Conservation (phyloP, 208 protist genomes). For the Strigomonas galati region DNA sequence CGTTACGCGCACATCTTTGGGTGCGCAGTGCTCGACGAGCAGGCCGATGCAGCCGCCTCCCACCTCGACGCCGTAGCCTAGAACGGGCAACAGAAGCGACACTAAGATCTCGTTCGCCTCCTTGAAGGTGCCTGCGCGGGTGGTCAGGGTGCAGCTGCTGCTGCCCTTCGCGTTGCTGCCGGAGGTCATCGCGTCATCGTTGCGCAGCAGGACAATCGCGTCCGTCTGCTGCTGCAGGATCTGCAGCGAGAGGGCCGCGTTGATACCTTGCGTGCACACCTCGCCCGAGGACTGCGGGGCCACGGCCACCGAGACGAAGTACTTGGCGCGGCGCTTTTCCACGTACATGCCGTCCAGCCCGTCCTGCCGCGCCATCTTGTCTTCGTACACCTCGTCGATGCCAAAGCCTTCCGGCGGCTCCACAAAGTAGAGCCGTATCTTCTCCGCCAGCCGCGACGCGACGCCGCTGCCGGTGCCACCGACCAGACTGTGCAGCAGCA, state of each 20-base stretch:
- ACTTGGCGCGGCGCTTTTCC: conserved; percentile 61
- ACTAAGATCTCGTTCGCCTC: conserved; percentile 83
- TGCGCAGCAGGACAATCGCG: conserved; percentile 73
- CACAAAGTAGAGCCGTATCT: conserved; percentile 83
- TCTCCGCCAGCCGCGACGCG: conserved; percentile 66
- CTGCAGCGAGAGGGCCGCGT: conserved; percentile 70
- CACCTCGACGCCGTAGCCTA: conserved; percentile 44
- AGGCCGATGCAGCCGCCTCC: conserved; percentile 23
- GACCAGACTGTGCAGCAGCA: conserved; percentile 81
- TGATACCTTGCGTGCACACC: conserved; percentile 74
- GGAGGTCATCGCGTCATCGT: conserved; percentile 57
- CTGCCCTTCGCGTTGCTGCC: conserved; percentile 5
- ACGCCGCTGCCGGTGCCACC: conserved; percentile 85
- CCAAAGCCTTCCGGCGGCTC: conserved; percentile 29
- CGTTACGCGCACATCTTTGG: conserved; percentile 18
- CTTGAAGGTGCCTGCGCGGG: conserved; percentile 67
- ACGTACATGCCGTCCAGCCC: conserved; percentile 73
- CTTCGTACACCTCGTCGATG: conserved; percentile 51
- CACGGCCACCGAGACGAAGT: conserved; percentile 67
- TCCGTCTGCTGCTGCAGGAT: conserved; percentile 51
- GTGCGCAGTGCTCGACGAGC: conserved; percentile 47
- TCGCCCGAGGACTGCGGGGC: conserved; percentile 70
- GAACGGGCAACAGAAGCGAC: conserved; percentile 61
- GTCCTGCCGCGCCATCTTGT: conserved; percentile 46
- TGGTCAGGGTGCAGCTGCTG: conserved; percentile 23